These are phyloP conservation scores for Penicillium atrosanguineum DNA, from an alignment of 495 filamentous ascomycete genomes.

Conservation along the genomic window DNA sequence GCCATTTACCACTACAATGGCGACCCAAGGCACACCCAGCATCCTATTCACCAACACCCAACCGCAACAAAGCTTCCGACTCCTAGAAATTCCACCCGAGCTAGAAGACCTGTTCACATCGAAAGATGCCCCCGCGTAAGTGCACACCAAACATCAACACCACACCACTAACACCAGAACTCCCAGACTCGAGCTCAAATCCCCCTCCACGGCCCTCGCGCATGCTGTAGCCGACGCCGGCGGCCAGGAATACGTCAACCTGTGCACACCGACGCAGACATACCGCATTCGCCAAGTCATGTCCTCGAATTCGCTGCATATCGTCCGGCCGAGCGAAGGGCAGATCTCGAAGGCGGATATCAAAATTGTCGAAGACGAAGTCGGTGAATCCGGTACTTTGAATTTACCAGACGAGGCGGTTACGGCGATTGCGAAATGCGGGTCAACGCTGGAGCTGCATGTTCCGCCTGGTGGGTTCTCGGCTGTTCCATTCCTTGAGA, in stretches of 20 bases:
- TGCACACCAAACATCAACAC: constrained; percentile 6
- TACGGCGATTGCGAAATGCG: constrained; percentile 64
- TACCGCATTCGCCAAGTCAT: constrained; percentile 86
- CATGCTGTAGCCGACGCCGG: constrained; percentile 26
- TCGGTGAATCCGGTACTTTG: constrained; percentile 27
- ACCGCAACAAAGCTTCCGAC: constrained; percentile 60
- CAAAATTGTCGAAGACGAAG: constrained; percentile 27
- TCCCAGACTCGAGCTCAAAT: constrained; percentile 66
- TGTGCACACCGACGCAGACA: constrained; percentile 67
- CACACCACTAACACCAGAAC: not conserved
- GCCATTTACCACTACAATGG: constrained; percentile 40
- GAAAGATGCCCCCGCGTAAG: constrained; percentile 58
- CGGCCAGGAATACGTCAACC: constrained; percentile 61
- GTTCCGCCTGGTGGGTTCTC: constrained; percentile 33
- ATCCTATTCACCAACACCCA: constrained; percentile 64
- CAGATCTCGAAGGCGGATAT: constrained; percentile 29
- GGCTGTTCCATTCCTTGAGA: constrained; percentile 31
- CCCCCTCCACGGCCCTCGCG: constrained; percentile 29
- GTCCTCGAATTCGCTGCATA: constrained; percentile 81
- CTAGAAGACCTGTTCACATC: constrained; percentile 65
- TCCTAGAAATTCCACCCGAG: constrained; percentile 80
- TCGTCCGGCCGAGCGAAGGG: constrained; percentile 56
- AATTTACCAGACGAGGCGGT: constrained; percentile 40
- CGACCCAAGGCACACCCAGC: constrained; percentile 55
- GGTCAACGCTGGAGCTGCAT: constrained; percentile 69